Conservation (phyloP, 2,329 filamentous ascomycete genomes). For the Fusarium pseudocircinatum region DNA sequence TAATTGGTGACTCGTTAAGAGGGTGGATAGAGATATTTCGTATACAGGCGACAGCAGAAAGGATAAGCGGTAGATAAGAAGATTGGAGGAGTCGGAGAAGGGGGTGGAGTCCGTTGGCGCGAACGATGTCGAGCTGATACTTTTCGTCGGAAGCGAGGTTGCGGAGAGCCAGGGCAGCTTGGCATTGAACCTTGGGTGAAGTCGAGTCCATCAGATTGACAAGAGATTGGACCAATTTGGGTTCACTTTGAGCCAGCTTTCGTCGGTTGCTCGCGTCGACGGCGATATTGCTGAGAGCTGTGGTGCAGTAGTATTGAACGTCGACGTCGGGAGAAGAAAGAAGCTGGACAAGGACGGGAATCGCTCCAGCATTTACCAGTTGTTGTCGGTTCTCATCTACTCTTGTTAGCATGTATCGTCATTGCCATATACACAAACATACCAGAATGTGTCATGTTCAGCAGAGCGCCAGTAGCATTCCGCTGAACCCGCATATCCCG, state of each 20-base stretch:
- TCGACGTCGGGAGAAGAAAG: constrained; percentile 94
- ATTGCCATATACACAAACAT: constrained; percentile 45
- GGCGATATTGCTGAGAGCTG: constrained; percentile 96
- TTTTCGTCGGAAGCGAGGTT: constrained; percentile 98
- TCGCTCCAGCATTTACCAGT: constrained; percentile 96
- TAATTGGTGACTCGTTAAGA: constrained; percentile 96
- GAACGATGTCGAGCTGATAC: constrained; percentile 97
- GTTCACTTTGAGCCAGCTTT: constrained; percentile 89
- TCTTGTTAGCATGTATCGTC: constrained; percentile 31
- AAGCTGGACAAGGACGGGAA: constrained; percentile 94
- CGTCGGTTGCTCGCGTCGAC: constrained; percentile 92
- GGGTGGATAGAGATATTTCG: constrained; percentile 99
- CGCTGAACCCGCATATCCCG: constrained; percentile 98
- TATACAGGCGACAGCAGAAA: constrained; percentile 97
- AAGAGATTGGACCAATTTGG: constrained; percentile 89
- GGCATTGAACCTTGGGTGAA: constrained; percentile 97
- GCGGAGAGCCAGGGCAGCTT: constrained; percentile 90
- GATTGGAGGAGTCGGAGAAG: constrained; percentile 92
- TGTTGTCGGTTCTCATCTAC: constrained; percentile 97
- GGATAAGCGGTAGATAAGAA: constrained; percentile 92
- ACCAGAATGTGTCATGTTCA: constrained; percentile 99
- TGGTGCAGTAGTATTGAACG: constrained; percentile 99
- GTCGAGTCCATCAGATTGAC: constrained; percentile 98
- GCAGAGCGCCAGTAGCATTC: constrained; percentile 92
- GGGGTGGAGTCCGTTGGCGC: constrained; percentile 84